Base-by-base conservation (phyloP, 148 eudicot genomes). In the Chenopodium suecicum region DNA sequence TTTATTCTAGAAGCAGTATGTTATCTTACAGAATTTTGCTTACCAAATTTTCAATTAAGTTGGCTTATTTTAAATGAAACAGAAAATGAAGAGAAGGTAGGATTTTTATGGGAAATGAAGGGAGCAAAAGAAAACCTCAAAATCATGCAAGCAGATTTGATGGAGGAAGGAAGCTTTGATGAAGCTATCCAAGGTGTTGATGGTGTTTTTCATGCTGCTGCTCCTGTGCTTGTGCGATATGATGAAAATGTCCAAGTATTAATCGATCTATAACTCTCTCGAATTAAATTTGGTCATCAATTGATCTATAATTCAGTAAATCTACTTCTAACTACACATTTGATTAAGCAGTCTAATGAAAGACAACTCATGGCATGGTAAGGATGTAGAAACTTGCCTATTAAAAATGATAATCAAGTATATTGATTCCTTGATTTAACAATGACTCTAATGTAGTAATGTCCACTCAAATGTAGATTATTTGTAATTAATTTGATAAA, bases 171-270 rank as follows among this genome's bases (percentile, higher is more conserved):
- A 72, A 91, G 98, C 88, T 95, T 95, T 77, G 95, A 95, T 71
- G 82, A 90, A 77, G 93, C 97, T 12, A 75, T 92, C 47, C 73
- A 86, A 79, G 98, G 97, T 68, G 97, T 90, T 23, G 94, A 95
- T 77, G 99, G 99, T 16, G 98, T 95, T 72, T 93, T 95, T 83
- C 99, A 95, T 77, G 84, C 97, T 44, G 98, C 99, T 37, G 90
- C 98, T 78, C 99, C 99, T 9, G 98, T 93, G 60, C 86, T 92
- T 4, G 94, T 95, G 0, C 87, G 91, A 1, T 72, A 87, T 52
- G 94, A 91, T 75, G 82, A 93, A 46, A 90, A 93, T 65, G 85
- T 95, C 75, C 85, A 93, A 87, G 99, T 87, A 93, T 13, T 47
- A 1, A 16, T 19, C 22, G 63, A 23, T 19, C 22, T 70, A 23